Conservation (phyloP, 192 early-diverging fungal species). For the Entomortierella parvispora region DNA sequence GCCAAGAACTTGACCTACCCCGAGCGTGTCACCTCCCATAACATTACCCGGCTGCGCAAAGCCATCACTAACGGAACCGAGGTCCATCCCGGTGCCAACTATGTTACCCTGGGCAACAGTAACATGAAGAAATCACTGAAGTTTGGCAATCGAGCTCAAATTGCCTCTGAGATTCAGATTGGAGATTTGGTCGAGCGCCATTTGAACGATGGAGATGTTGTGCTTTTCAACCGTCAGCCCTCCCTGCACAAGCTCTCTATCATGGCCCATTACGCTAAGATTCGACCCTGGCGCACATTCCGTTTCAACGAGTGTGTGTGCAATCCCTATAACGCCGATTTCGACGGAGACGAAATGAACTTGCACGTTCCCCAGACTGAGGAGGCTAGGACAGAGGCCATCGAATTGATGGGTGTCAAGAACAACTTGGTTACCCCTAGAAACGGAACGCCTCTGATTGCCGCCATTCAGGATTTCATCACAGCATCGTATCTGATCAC, state of each 20-base stretch:
- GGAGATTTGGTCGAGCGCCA: slow-evolving; percentile 98
- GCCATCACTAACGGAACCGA: slow-evolving; percentile 88
- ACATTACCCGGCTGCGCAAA: slow-evolving; percentile 81
- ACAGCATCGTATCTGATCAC: slow-evolving; percentile 95
- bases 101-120: slow-evolving; percentile 67
- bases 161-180: slow-evolving; percentile 78
- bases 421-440: slow-evolving; percentile 98
- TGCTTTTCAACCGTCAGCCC: slow-evolving; percentile 99
- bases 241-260: slow-evolving; percentile 96
- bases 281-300: slow-evolving; percentile 93
- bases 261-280: slow-evolving; percentile 92
- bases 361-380: slow-evolving; percentile 99
- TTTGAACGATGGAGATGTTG: slow-evolving; percentile 91
- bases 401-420: slow-evolving; percentile 95
- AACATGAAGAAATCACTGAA: slow-evolving; percentile 74
- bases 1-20: slow-evolving; percentile 96
- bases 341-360: slow-evolving; percentile 99
- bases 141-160: slow-evolving; percentile 72
- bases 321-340: slow-evolving; percentile 99
- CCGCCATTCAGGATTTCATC: slow-evolving; percentile 99
- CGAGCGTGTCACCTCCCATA: slow-evolving; percentile 91
- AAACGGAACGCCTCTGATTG: slow-evolving; percentile 98
- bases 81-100: slow-evolving; percentile 94
- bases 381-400: slow-evolving; percentile 96
- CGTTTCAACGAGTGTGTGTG: slow-evolving; percentile 99